Evolutionary conservation across 192 early-diverging fungal genomes (phyloP).

Genomic region (Spizellomyces punctatus): DNA sequence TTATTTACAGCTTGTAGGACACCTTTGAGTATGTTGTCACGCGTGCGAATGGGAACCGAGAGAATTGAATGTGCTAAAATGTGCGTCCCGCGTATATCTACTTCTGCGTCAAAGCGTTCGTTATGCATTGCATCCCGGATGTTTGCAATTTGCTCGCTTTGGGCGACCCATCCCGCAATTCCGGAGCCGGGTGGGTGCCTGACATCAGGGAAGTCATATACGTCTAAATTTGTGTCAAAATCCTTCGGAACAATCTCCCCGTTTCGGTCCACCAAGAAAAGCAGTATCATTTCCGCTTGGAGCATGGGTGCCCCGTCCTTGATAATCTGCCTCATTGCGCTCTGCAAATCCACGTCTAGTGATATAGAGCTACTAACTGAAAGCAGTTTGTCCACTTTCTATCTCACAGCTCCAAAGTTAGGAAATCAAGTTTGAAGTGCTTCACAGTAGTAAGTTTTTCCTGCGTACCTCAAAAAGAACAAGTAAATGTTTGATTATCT

Average conservation of each 20-base stretch:
- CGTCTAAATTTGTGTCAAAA: conserved; percentile 26
- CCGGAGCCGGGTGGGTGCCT: conserved; percentile 39
- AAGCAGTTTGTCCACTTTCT: conserved; percentile 47
- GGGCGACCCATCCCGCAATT: conserved; percentile 46
- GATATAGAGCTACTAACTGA: conserved; percentile 36
- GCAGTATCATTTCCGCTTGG: conserved; percentile 32
- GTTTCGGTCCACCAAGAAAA: conserved; percentile 47
- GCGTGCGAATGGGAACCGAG: conserved; percentile 41
- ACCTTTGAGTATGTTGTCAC: conserved; percentile 38
- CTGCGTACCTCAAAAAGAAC: conserved; percentile 27
- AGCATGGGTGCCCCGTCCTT: conserved; percentile 39
- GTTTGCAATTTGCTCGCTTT: conserved; percentile 41
- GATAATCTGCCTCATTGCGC: conserved; percentile 37
- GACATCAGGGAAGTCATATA: not conserved
- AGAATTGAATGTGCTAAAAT: conserved; percentile 34
- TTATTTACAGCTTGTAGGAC: conserved; percentile 54
- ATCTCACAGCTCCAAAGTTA: not conserved
- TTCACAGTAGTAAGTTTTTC: not conserved
- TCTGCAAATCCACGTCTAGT: conserved; percentile 44
- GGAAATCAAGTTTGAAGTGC: not conserved
- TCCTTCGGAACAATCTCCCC: conserved; percentile 39
- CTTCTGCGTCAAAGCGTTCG: conserved; percentile 39
- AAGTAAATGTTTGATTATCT: conserved; percentile 48
- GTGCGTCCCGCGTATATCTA: conserved; percentile 36
- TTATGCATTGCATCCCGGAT: conserved; percentile 42